Base-by-base conservation (phyloP, 768 basidiomycete genomes). In the Cystofilobasidium ferigula region DNA sequence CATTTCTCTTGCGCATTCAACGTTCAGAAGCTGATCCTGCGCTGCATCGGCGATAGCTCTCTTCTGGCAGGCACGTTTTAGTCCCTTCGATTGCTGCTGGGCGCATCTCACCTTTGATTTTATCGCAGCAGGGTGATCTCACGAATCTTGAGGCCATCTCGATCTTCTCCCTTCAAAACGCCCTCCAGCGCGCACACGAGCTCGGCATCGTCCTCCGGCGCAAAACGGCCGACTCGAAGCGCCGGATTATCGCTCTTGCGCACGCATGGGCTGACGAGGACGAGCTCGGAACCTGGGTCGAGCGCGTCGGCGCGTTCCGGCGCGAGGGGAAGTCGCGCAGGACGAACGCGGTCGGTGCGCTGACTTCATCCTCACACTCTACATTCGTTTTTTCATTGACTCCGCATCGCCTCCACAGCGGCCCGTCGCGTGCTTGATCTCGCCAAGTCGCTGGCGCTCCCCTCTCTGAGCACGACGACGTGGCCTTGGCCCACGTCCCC, bases 71-170 rank as follows among this genome's bases (percentile, higher is more conserved):
- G 62, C 56, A 13, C 1, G 62, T 57, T 28, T 36, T 22, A 16
- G 12, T 38, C 26, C 5, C 20, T 1, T 3, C 4, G 40, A n/a
- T 28, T 20, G 24, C 45, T 14, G 22, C 1, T 47, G 34, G 3
- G n/a, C n/a, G n/a, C n/a, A n/a, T n/a, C n/a, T n/a, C n/a, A n/a
- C n/a, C n/a, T n/a, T n/a, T n/a, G n/a, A n/a, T n/a, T n/a, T n/a
- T n/a, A n/a, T n/a, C n/a, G n/a, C n/a, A n/a, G n/a, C n/a, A n/a
- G 42, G 72, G 72, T 13, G 72, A 72, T 38, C 56, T 71, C 16
- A 59, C 56, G 12, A 69, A 71, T 45, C 69, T 72, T 32, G 72
- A 72, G 28, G 68, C 72, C 4, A 64, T 71, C 35, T 71, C 71
- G 38, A 69, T 69, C 56, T 70, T 71, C 3, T 71, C 72, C 0